Evolutionary conservation across 2,329 filamentous ascomycete species (phyloP), one percentile per base, ranked within the genome.

Genomic region (Fusarium pseudocircinatum): DNA sequence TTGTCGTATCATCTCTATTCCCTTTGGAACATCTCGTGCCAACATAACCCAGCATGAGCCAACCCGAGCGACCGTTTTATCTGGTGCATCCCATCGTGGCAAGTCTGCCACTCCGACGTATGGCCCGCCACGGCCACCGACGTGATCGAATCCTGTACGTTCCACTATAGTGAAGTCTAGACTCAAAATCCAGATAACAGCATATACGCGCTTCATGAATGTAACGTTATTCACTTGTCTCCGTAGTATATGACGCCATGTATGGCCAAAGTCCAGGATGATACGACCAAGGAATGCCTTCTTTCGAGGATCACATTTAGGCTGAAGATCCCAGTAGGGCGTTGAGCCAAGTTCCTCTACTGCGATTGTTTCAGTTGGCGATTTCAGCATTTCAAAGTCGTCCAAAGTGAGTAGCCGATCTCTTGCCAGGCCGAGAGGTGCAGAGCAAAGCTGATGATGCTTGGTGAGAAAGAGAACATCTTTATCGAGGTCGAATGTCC

Each of bases 161-260:
- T 63, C 63, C 4, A 26, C 12, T 30, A 67, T 13, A 2, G n/a
- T 43, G 8, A 67, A 67, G 1, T 44, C 24, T 18, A 63, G 20
- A 11, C 2, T 44, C 16, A 40, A 1, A 6, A 78, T 68, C 60
- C 69, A 75, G 24, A 76, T 52, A 8, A 52, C 56, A 2, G 73
- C 76, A 52, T 73, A 73, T n/a, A 67, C 59, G 0, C 77, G 60
- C 47, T 68, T 75, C 37, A 34, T 52, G 32, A 75, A 78, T 3
- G 69, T 75, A 7, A 9, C 49, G 9, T 36, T 52, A 7, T 74
- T 78, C 40, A 73, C 64, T 32, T 57, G 39, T 15, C 63, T 36
- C 16, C 63, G 69, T 40, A 76, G 47, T n/a, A 77, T 4, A 59
- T 78, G 75, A 9, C 75, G 76, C 77, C 73, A 76, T 15, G 49